These are phyloP conservation scores for Artemisia tridentata DNA, from an alignment of 129 eudicot genomes.

Conservation along the genomic window DNA sequence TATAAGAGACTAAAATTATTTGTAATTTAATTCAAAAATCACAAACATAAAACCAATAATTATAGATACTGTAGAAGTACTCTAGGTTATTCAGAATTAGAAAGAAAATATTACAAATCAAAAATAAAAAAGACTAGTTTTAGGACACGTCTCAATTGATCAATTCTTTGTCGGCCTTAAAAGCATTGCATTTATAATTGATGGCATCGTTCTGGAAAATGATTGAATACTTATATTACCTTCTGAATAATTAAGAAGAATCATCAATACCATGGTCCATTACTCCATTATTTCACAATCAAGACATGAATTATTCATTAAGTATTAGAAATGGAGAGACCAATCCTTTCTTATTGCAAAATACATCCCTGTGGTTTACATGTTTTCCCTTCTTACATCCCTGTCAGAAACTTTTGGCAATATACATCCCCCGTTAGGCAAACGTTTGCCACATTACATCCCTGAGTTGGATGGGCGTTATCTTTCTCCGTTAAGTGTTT, in stretches of 20 bases:
- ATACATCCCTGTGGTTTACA: too few relatives aligned
- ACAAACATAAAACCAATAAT: too few relatives aligned
- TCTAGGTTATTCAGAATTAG: too few relatives aligned
- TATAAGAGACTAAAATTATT: neutral
- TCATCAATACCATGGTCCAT: neutral
- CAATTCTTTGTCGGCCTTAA: conserved; percentile 32
- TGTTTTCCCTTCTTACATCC: too few relatives aligned
- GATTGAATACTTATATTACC: neutral
- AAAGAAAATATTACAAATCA: conserved; percentile 3
- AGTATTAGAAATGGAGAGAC: neutral
- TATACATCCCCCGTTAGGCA: too few relatives aligned
- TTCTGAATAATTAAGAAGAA: neutral
- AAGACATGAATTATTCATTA: neutral
- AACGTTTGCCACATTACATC: too few relatives aligned
- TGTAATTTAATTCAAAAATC: neutral
- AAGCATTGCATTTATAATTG: conserved; percentile 24
- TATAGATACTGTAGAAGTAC: too few relatives aligned
- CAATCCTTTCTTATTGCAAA: too few relatives aligned
- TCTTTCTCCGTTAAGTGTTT: too few relatives aligned
- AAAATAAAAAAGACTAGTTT: neutral
- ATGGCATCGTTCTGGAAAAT: conserved; percentile 19
- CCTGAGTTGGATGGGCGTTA: too few relatives aligned
- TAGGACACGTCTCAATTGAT: conserved; percentile 18
- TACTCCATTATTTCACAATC: conserved; percentile 16
- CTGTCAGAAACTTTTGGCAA: too few relatives aligned